phyloP scores from a whole-genome alignment of 768 basidiomycete species.

The Pisolithus orientalis region DNA sequence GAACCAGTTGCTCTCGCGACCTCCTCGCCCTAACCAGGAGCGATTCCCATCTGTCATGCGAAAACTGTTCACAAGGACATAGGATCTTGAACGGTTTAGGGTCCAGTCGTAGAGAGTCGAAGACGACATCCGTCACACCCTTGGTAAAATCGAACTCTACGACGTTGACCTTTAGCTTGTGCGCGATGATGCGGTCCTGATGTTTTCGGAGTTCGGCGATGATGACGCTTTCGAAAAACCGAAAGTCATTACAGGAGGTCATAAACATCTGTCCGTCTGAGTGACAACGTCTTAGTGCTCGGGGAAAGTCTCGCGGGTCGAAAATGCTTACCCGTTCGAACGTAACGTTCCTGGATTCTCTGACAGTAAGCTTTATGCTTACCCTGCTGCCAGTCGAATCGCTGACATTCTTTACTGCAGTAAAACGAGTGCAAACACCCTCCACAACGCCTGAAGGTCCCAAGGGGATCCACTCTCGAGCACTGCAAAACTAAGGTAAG shows the following conservation, averaged over 20 bases:
- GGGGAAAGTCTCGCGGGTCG: too few species aligned
- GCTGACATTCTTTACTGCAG: constrained; percentile 22
- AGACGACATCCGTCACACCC: constrained; percentile 5
- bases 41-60: constrained; percentile 19
- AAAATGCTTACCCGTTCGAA: constrained; percentile 11
- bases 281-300: not conserved
- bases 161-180: constrained; percentile 15
- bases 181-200: constrained; percentile 3
- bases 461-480: constrained; percentile 10
- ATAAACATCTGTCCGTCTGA: constrained; percentile 15
- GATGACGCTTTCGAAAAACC: constrained; percentile 22
- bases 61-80: constrained; percentile 19
- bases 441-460: constrained; percentile 19
- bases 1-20: constrained; percentile 9
- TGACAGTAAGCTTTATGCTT: constrained; percentile 23
- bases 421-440: constrained; percentile 27
- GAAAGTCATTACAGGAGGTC: constrained; percentile 20
- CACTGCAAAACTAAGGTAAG: constrained; percentile 11
- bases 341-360: constrained; percentile 14
- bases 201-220: constrained; percentile 21
- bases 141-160: constrained; percentile 21
- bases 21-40: constrained; percentile 12
- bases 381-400: constrained; percentile 21
- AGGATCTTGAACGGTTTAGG: constrained; percentile 20
- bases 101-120: constrained; percentile 15